A percentile compares a stretch with the other conserved stretches of the same genome.
These are phyloP conservation scores for Aspergillus chevalieri DNA, from an alignment of 2,329 filamentous ascomycete species.

Conservation along the genomic window DNA sequence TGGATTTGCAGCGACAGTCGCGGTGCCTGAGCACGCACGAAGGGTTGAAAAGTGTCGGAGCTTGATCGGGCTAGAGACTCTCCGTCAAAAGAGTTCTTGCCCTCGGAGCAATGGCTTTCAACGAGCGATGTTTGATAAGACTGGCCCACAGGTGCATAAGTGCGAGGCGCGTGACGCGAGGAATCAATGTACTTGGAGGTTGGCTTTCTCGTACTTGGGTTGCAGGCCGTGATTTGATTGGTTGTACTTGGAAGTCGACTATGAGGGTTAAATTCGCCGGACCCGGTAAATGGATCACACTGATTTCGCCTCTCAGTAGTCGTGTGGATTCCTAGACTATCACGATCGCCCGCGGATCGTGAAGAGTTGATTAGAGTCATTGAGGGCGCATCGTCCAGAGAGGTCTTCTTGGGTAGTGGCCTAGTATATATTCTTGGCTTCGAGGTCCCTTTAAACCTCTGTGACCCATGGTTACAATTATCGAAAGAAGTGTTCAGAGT, in stretches of 20 bases:
- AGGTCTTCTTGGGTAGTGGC: constrained; percentile 50
- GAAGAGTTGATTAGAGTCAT: constrained; percentile 48
- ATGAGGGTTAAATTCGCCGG: constrained; percentile 39
- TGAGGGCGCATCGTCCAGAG: constrained; percentile 42
- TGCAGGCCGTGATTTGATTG: constrained; percentile 45
- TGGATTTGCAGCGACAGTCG: constrained; percentile 33
- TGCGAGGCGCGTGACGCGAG: constrained; percentile 50
- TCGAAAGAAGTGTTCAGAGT: constrained; percentile 11
- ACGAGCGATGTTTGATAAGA: constrained; percentile 46
- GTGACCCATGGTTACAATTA: constrained; percentile 11
- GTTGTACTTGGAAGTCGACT: constrained; percentile 50
- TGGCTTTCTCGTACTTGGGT: constrained; percentile 44
- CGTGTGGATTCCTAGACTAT: constrained; percentile 50
- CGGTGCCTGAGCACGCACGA: constrained; percentile 28
- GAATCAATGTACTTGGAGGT: constrained; percentile 50
- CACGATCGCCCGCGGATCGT: constrained; percentile 50
- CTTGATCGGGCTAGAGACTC: constrained; percentile 19
- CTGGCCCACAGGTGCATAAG: constrained; percentile 47
- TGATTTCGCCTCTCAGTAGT: constrained; percentile 24
- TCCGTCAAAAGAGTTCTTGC: constrained; percentile 42
- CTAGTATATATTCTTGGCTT: constrained; percentile 45
- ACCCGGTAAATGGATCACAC: constrained; percentile 35
- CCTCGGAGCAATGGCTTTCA: constrained; percentile 40
- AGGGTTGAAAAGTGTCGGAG: constrained; percentile 20
- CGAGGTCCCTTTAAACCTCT: constrained; percentile 12